Conservation (phyloP, 768 basidiomycete species). For the Termitomyces sp. region DNA sequence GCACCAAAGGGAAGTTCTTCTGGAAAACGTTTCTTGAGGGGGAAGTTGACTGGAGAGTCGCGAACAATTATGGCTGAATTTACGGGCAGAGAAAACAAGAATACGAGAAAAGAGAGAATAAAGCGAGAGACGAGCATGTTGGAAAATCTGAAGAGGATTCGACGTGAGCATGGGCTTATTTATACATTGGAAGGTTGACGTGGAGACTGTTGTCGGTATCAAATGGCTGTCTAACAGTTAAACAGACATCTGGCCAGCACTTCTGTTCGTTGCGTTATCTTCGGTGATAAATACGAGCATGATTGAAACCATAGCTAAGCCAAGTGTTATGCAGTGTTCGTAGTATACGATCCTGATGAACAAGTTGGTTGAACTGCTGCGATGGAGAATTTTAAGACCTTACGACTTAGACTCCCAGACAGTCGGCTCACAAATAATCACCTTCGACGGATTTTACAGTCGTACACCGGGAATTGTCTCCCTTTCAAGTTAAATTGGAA, state of each 20-base stretch:
- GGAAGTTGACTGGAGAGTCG: constrained; percentile 36
- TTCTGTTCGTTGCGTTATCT: not conserved
- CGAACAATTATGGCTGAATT: constrained; percentile 34
- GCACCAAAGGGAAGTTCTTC: constrained; percentile 33
- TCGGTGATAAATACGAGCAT: not conserved
- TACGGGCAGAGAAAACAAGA: constrained; percentile 40
- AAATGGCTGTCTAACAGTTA: not conserved
- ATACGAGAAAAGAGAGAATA: constrained; percentile 38
- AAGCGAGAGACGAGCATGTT: constrained; percentile 15
- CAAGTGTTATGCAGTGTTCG: not conserved
- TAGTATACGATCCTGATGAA: not conserved
- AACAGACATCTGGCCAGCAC: not conserved
- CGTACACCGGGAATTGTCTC: not conserved
- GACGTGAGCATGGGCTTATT: not conserved
- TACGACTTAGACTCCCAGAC: not conserved
- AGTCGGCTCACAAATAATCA: not conserved
- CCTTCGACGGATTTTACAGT: not conserved
- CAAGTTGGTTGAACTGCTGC: not conserved
- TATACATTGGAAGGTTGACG: not conserved
- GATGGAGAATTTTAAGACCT: not conserved
- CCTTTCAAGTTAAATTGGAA: not conserved
- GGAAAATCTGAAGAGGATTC: not conserved
- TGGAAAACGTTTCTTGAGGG: constrained; percentile 43
- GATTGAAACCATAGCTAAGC: not conserved
- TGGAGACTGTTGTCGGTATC: not conserved